These are phyloP conservation scores for Carex arenaria DNA, from an alignment of 202 grass and related monocot species.

Conservation along the genomic window DNA sequence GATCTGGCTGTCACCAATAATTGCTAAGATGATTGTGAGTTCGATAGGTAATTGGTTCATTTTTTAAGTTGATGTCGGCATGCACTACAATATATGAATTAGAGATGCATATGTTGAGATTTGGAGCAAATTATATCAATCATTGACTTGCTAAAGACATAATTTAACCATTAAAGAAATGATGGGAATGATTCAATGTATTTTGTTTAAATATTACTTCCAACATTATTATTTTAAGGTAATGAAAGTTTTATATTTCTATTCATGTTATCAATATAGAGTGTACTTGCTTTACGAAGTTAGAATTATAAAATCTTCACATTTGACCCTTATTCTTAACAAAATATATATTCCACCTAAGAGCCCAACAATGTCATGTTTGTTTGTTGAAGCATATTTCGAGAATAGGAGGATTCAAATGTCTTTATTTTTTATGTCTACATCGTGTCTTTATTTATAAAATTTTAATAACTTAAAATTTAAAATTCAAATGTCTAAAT, in stretches of 20 bases:
- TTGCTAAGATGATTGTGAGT: not conserved
- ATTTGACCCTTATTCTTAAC: not conserved
- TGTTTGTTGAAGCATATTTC: not conserved
- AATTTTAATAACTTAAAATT: too few relatives aligned
- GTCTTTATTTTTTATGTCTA: too few relatives aligned
- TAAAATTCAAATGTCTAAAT: too few relatives aligned
- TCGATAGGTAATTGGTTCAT: not conserved
- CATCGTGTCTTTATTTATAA: too few relatives aligned
- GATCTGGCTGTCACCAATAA: not conserved
- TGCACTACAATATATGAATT: constrained; percentile 1
- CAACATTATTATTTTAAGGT: not conserved
- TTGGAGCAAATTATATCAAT: not conserved
- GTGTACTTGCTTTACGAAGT: not conserved
- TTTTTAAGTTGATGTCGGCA: constrained; percentile 4
- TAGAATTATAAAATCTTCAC: not conserved
- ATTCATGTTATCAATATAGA: not conserved
- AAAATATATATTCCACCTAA: not conserved
- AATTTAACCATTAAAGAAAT: not conserved
- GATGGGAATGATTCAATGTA: not conserved
- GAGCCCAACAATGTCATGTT: not conserved
- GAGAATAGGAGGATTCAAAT: too few relatives aligned
- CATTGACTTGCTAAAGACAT: constrained; percentile 16
- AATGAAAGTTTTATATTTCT: not conserved
- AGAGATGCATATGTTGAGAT: not conserved
- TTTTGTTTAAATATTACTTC: not conserved